phyloP scores from a whole-genome alignment of 2,329 filamentous ascomycete genomes.

The Cyanodermella asteris region DNA sequence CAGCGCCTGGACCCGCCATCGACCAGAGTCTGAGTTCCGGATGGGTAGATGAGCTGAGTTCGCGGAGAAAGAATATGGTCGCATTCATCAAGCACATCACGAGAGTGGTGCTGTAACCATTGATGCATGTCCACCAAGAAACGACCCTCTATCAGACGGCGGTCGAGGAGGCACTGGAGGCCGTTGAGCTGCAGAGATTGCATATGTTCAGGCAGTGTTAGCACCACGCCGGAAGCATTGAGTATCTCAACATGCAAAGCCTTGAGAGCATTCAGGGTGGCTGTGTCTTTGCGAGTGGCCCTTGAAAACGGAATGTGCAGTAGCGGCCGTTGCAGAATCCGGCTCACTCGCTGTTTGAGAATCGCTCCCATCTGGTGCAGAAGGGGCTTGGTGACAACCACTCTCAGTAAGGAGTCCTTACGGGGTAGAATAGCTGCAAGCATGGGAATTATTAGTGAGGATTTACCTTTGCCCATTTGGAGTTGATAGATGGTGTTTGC shows the following conservation, averaged over 20 bases:
- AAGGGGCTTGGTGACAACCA: slow-evolving; percentile 40
- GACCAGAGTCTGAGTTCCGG: slow-evolving; percentile 24
- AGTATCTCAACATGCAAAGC: slow-evolving; percentile 25
- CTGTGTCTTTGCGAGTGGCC: slow-evolving; percentile 15
- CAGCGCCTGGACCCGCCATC: slow-evolving; percentile 33
- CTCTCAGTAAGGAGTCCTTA: slow-evolving; percentile 26
- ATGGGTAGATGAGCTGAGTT: slow-evolving; percentile 35
- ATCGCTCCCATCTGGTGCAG: slow-evolving; percentile 39
- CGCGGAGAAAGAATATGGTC: slow-evolving; percentile 31
- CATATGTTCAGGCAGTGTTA: slow-evolving; percentile 42
- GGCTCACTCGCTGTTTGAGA: slow-evolving; percentile 30
- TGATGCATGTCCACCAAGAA: slow-evolving; percentile 27
- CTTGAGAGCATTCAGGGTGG: slow-evolving; percentile 16
- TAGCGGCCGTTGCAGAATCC: slow-evolving; percentile 31
- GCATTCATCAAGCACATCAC: slow-evolving; percentile 45
- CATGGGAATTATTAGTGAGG: slow-evolving; percentile 46
- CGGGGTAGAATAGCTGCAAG: slow-evolving; percentile 33
- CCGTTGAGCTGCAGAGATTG: slow-evolving; percentile 42
- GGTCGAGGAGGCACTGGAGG: slow-evolving; percentile 23
- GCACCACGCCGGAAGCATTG: slow-evolving; percentile 28
- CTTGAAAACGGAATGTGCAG: slow-evolving; percentile 38
- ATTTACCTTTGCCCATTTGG: slow-evolving; percentile 38
- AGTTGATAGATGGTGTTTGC: slow-evolving; percentile 4
- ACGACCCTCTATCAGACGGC: slow-evolving; percentile 11
- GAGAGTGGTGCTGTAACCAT: slow-evolving; percentile 26